A percentile compares a stretch with the other conserved stretches of the same genome.
phyloP scores from a whole-genome alignment of 306 rosid genomes.

The Sicyos edulis region DNA sequence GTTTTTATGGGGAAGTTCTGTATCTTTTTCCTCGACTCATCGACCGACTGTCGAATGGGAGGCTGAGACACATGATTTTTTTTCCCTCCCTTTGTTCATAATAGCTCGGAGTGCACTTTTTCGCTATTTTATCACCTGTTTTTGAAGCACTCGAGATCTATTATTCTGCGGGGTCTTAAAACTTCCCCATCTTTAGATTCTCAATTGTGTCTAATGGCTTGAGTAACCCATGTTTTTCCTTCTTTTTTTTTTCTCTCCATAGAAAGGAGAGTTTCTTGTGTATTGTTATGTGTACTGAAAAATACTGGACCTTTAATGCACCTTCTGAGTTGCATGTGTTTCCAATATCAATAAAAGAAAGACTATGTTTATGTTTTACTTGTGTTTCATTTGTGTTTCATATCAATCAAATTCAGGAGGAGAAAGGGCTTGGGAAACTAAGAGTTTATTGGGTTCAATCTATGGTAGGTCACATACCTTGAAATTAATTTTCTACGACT shows the following conservation, averaged over 20 bases:
- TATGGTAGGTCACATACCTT: too few species aligned
- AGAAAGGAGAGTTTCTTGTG: slow-evolving; percentile 10
- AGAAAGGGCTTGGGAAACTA: too few species aligned
- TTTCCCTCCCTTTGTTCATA: slow-evolving; percentile 44
- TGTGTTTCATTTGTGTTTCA: too few species aligned
- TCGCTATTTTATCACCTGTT: slow-evolving; percentile 27
- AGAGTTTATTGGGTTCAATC: too few species aligned
- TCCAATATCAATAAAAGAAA: not conserved
- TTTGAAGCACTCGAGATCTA: slow-evolving; percentile 48
- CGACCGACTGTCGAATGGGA: slow-evolving; percentile 27
- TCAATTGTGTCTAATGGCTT: not conserved
- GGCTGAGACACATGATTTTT: slow-evolving; percentile 58
- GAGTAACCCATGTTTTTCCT: not conserved
- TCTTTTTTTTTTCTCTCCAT: not conserved
- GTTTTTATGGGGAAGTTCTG: slow-evolving; percentile 37
- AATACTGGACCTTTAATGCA: not conserved
- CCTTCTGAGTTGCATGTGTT: not conserved
- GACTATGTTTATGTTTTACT: not conserved
- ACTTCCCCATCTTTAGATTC: slow-evolving; percentile 30
- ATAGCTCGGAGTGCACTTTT: slow-evolving; percentile 28
- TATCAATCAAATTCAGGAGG: too few species aligned
- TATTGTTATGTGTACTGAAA: not conserved
- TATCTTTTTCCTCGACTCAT: slow-evolving; percentile 24
- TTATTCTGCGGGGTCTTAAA: slow-evolving; percentile 34
- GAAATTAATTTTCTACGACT: too few species aligned